These are phyloP conservation scores for Trichoderma oligosporum DNA, from an alignment of 2,329 filamentous ascomycete genomes.

Conservation along the genomic window DNA sequence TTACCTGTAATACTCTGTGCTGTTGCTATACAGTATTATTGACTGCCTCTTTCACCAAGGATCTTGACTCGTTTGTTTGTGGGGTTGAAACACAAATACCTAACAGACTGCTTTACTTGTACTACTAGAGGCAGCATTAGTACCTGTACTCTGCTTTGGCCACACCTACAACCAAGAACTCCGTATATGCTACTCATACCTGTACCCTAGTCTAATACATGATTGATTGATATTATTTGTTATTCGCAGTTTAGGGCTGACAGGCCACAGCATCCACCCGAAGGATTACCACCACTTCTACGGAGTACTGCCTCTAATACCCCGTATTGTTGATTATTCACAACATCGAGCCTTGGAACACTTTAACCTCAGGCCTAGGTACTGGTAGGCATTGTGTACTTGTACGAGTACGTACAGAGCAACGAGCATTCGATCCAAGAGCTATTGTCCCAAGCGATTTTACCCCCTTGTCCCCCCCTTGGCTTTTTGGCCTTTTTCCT, in stretches of 20 bases:
- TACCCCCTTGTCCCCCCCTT: background rate
- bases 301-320: too few species aligned
- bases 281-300: background rate
- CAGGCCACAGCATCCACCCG: slow-evolving; percentile 7
- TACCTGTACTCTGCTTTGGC: background rate
- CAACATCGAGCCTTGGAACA: too few species aligned
- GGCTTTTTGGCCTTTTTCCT: background rate
- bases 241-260: slow-evolving; percentile 5
- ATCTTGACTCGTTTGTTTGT: slow-evolving; percentile 13
- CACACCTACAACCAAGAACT: too few species aligned
- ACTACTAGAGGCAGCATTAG: too few species aligned
- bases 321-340: too few species aligned
- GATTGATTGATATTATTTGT: too few species aligned
- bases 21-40: too few species aligned
- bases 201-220: background rate
- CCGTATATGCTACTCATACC: too few species aligned
- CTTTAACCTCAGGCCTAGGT: too few species aligned
- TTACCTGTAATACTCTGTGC: too few species aligned
- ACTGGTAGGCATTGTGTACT: too few species aligned
- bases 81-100: background rate
- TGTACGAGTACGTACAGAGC: background rate
- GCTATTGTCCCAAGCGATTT: background rate
- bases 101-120: too few species aligned
- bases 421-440: background rate
- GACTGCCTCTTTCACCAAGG: background rate